These are phyloP conservation scores for Naganishia kalamii DNA, from an alignment of 768 basidiomycete species.

Conservation along the genomic window DNA sequence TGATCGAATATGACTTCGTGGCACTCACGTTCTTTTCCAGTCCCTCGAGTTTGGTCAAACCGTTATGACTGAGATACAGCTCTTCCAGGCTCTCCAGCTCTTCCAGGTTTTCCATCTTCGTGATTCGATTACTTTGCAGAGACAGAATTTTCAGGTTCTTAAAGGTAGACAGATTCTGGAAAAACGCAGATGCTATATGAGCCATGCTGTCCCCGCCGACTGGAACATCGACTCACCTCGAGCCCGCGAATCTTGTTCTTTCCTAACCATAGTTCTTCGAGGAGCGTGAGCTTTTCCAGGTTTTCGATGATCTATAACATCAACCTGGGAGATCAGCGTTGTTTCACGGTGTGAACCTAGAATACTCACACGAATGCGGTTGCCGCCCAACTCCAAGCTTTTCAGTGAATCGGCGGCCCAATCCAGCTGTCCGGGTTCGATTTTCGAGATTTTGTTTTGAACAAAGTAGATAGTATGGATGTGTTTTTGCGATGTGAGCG, in stretches of 20 bases:
- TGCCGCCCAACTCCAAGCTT: constrained; percentile 89
- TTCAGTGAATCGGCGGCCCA: constrained; percentile 56
- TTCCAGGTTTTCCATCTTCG: constrained; percentile 75
- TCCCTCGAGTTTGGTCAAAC: constrained; percentile 73
- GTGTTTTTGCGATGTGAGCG: constrained; percentile 51
- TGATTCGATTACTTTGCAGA: constrained; percentile 81
- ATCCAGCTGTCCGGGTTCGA: constrained; percentile 57
- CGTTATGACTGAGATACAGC: constrained; percentile 90
- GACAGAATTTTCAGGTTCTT: constrained; percentile 75
- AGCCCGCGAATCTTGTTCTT: constrained; percentile 93
- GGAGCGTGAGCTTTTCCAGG: constrained; percentile 66
- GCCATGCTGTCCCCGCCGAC: neutral
- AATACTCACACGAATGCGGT: constrained; percentile 70
- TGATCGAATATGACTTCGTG: neutral
- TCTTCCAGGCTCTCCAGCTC: constrained; percentile 69
- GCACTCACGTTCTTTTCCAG: constrained; percentile 69
- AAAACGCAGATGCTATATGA: neutral
- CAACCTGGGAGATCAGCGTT: too few species aligned
- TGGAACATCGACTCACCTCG: constrained; percentile 53
- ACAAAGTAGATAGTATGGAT: constrained; percentile 84
- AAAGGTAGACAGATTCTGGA: constrained; percentile 64
- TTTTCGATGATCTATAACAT: constrained; percentile 71
- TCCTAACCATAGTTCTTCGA: constrained; percentile 92
- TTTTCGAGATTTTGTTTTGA: constrained; percentile 85
- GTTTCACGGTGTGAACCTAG: too few species aligned